Conservation (phyloP, 108 stramenopile species). For the Chaetoceros muelleri region DNA sequence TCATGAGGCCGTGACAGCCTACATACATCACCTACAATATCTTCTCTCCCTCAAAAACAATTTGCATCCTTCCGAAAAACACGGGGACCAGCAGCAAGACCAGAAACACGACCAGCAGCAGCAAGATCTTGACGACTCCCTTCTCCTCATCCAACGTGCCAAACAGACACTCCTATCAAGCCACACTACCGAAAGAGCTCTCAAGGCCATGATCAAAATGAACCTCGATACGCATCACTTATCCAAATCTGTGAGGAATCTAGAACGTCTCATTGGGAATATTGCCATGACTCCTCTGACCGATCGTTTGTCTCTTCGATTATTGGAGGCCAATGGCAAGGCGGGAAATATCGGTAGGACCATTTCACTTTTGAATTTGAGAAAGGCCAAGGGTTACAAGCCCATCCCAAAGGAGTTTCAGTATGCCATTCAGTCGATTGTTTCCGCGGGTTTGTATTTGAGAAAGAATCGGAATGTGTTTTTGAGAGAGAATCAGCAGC, state of each 20-base stretch:
- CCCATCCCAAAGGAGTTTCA: constrained; percentile 44
- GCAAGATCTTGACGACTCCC: neutral
- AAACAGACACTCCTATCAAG: constrained; percentile 32
- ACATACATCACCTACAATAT: neutral
- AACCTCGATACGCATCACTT: constrained; percentile 38
- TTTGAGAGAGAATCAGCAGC: constrained; percentile 47
- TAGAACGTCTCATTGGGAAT: constrained; percentile 58
- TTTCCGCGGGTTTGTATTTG: constrained; percentile 43
- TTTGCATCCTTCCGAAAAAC: neutral
- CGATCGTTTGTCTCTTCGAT: constrained; percentile 49
- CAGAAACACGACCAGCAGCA: too few species aligned
- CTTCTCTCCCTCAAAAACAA: neutral
- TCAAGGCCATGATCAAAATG: constrained; percentile 41
- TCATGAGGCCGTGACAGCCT: neutral
- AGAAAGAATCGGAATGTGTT: constrained; percentile 57
- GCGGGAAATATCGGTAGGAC: constrained; percentile 74
- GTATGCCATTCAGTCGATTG: constrained; percentile 51
- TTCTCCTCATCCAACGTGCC: neutral
- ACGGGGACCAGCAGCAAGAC: too few species aligned
- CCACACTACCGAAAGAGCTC: constrained; percentile 34
- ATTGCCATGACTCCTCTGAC: constrained; percentile 55
- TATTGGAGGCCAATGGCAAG: constrained; percentile 74
- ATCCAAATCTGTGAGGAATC: constrained; percentile 39
- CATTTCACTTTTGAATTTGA: constrained; percentile 43
- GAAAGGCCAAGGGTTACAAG: constrained; percentile 40